These are phyloP conservation scores for Xerocomellus chrysenteron DNA, from an alignment of 768 basidiomycete genomes.

Conservation along the genomic window DNA sequence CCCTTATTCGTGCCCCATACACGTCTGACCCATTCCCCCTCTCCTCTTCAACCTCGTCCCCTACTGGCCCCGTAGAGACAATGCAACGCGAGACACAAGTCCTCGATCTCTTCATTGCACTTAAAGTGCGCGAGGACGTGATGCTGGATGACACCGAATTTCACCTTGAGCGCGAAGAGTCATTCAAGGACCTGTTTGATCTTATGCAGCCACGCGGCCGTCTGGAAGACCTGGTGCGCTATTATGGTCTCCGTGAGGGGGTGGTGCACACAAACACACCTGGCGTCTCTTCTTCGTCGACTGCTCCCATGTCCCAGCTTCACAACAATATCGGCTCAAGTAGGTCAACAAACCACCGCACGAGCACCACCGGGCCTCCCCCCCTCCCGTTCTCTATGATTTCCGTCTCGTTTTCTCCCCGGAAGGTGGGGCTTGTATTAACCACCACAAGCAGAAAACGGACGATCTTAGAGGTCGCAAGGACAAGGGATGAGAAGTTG, in stretches of 20 bases:
- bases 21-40: conserved; percentile 77
- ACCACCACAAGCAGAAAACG: conserved; percentile 38
- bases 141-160: conserved; percentile 72
- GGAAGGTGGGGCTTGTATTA: conserved; percentile 39
- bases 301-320: background rate
- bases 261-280: conserved; percentile 24
- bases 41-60: conserved; percentile 28
- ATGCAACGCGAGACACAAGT: conserved; percentile 72
- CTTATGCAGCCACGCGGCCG: conserved; percentile 70
- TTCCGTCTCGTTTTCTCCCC: conserved; percentile 41
- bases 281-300: conserved; percentile 1
- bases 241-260: conserved; percentile 41
- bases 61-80: conserved; percentile 36
- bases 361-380: background rate
- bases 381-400: conserved; percentile 37
- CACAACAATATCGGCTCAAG: conserved; percentile 1
- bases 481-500: conserved; percentile 53
- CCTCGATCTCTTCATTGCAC: conserved; percentile 76
- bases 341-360: conserved; percentile 1
- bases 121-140: conserved; percentile 79
- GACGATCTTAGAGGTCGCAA: conserved; percentile 53
- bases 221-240: conserved; percentile 69
- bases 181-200: conserved; percentile 78
- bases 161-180: conserved; percentile 73
- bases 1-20: conserved; percentile 65